Evolutionary conservation across 352 stramenopile genomes (phyloP).

Genomic region (Peronospora farinosa): DNA sequence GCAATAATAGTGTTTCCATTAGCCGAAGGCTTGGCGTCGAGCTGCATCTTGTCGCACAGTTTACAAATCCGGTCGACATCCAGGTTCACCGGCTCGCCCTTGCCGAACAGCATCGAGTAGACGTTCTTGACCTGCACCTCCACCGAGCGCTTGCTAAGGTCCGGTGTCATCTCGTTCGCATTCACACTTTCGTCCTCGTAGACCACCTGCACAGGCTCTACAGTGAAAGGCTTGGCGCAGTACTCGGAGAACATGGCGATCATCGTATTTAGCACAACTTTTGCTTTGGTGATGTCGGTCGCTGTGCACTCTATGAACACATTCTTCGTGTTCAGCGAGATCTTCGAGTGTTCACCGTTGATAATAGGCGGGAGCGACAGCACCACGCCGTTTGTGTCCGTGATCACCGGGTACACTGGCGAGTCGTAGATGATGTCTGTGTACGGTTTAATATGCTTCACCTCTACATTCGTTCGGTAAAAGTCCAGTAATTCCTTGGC

Average conservation of each 20-base stretch:
- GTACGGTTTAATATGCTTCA: constrained; percentile 99
- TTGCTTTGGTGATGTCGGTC: constrained; percentile 99
- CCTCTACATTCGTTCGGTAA: constrained; percentile 91
- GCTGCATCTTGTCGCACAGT: constrained; percentile 98
- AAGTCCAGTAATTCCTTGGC: constrained; percentile 93
- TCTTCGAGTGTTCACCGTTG: constrained; percentile 96
- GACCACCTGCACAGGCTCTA: constrained; percentile 95
- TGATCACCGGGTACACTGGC: constrained; percentile 96
- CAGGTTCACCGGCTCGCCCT: constrained; percentile 68
- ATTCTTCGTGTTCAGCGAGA: constrained; percentile 96
- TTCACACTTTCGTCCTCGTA: constrained; percentile 88
- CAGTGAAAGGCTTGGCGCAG: constrained; percentile 92
- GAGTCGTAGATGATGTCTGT: constrained; percentile 99
- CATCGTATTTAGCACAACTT: constrained; percentile 99
- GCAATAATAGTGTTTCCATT: constrained; percentile 83
- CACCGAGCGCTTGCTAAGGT: constrained; percentile 88
- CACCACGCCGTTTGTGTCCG: constrained; percentile 93
- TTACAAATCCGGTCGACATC: constrained; percentile 83
- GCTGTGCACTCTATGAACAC: constrained; percentile 99
- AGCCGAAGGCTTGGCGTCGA: constrained; percentile 75
- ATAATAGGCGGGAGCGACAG: constrained; percentile 99
- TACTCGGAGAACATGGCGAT: constrained; percentile 99
- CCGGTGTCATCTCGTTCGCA: constrained; percentile 83
- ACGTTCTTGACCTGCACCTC: constrained; percentile 83
- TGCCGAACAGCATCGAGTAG: constrained; percentile 86